Evolutionary conservation across 2,329 filamentous ascomycete genomes (phyloP), one percentile per base, ranked within the genome.

Genomic region (Fusarium nanum): DNA sequence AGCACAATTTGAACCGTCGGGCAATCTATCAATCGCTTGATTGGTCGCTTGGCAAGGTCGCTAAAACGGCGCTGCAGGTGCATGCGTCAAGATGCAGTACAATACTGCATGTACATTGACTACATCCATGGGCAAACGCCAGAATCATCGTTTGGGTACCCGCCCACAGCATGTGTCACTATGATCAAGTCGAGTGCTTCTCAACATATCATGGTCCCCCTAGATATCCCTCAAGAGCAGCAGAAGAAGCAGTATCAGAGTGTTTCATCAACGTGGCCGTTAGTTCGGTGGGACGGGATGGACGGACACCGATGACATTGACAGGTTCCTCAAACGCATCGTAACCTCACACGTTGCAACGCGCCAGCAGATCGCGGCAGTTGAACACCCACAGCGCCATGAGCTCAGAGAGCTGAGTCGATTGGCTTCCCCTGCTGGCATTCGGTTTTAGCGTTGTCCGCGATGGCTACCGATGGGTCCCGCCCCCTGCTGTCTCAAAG

Each of bases 11-110:
- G 54, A 41, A 64, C 49, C 47, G 54, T 68, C 41, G 34, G 50
- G 50, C 20, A 56, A 48, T 52, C 45, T 28, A 57, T 32, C 34
- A 47, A 54, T 50, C 18, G 34, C 12, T 42, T 74, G 42, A 73
- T 75, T 75, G 72, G 73, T 40, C 53, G 47, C 25, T 53, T 30
- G 32, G 34, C 40, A 45, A 32, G 49, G 71, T 75, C 67, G 72
- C 73, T 74, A 75, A 75, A 71, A 75, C 73, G 72, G 68, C 59
- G 70, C 64, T 75, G 73, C 72, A 75, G 65, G 61, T 74, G 70
- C 72, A 74, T 73, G 70, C 63, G 60, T 64, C 56, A 64, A 66
- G 65, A 71, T 65, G 68, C 50, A 70, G 73, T 56, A 65, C 52
- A 49, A 37, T 37, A 37, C 18, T 37, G 34, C 34, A 37, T 37